Evolutionary conservation across 1,284 basidiomycete genomes (phyloP), one percentile per base, ranked within the genome.

Genomic region (Ceratobasidium sp.): DNA sequence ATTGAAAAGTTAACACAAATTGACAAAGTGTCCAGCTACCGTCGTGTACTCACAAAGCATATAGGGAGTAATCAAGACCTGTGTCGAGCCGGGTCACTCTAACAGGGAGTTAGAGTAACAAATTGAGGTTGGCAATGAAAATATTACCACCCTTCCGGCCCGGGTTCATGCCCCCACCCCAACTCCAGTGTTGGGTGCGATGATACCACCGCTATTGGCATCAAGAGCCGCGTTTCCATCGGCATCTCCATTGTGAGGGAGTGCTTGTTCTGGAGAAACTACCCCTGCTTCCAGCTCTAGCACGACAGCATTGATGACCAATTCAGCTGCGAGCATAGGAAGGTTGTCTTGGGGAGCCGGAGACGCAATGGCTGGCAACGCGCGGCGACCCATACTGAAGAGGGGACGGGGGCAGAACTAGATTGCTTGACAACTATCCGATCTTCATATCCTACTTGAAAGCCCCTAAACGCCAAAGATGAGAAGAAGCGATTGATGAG

Each of bases 381-480:
- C 23, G 32, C 57, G 36, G 21, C 57, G 14, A 23, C 57, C 57
- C 57, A 59, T 59, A 26, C 57, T 41, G 57, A 23, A n/a, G 39
- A 12, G 57, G 34, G 36, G 39, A 21, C 8, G 36, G 36, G 21
- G 55, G 18, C 16, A 41, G 23, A 53, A 48, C 45, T 26, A 16
- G 23, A 5, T 39, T 39, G 28, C 28, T 28, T 16, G 3, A 26
- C 21, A 18, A 28, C 23, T 12, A 9, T 26, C 50, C 8, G 23
- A 1, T 9, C 5, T 28, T 53, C 14, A 53, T 53, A 53, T 53
- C 23, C 21, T 9, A 12, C 23, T 26, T 30, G 12, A 8, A 26
- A 4, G 4, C 8, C 45, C 45, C 45, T 48, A 18, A 48, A 21
- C 21, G 46, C 14, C 36, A 39, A 14, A 39, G 6, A 39, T 39